Evolutionary conservation across 805 yeast genomes (phyloP), one percentile per base, ranked within the genome.

Genomic region (Candida anglica): DNA sequence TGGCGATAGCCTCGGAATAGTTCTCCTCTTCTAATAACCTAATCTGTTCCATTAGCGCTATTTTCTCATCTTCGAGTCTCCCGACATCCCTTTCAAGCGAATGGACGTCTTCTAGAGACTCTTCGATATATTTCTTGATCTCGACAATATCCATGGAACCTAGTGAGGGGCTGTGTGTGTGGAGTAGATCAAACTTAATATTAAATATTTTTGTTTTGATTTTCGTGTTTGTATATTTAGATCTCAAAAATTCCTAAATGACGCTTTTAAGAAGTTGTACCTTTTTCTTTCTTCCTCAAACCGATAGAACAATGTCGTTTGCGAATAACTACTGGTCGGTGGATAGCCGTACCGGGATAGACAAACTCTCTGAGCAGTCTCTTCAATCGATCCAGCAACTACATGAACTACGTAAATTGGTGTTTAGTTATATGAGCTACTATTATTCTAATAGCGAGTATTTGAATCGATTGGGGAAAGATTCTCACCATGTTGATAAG

Each of bases 261-360:
- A 32, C 34, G 15, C 17, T 22, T 25, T 13, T 17, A 10, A 9
- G 15, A 10, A 28, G 17, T 15, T 15, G n/a, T n/a, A n/a, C n/a
- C n/a, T n/a, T n/a, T n/a, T n/a, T n/a, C n/a, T n/a, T n/a, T n/a
- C n/a, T n/a, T n/a, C n/a, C n/a, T n/a, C n/a, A n/a, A n/a, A n/a
- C n/a, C n/a, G n/a, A n/a, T n/a, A n/a, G n/a, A n/a, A n/a, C n/a
- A n/a, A 27, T 14, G 33, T 18, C 16, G 28, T 64, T 60, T 40
- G 54, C 67, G 33, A 65, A 66, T 40, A 19, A 48, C 25, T 67
- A 60, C 48, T 67, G 72, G 71, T 58, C 70, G 3, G 42, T 70
- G 2, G 73, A 67, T 48, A 63, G 60, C 33, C 48, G 46, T 21
- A 42, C 65, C 3, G 68, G 71, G 4, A 56, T 66, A 14, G 60